Base-by-base conservation (phyloP, 1,284 basidiomycete genomes). In the Ustilago trichophora region DNA sequence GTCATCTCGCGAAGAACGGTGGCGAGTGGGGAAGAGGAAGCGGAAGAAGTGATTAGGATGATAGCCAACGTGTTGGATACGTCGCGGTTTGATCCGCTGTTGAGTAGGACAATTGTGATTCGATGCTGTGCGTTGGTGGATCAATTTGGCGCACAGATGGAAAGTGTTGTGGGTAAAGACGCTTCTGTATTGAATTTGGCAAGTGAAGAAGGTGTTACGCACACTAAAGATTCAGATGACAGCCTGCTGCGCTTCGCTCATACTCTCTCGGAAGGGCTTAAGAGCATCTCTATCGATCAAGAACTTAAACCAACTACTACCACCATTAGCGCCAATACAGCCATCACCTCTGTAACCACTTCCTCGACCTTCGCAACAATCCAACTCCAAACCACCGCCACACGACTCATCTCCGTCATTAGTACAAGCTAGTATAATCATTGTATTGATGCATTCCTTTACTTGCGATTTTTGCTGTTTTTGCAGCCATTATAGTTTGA, bases 41-140 rank as follows among this genome's bases (percentile, higher is more conserved):
- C 27, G 3, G 52, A 46, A 12, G 43, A 16, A 21, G 47, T 46
- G n/a, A 43, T 55, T 4, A 33, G 48, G 2, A 24, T 36, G n/a
- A 85, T 94, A 29, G 87, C 88, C 15, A 97, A 97, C 80, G 93
- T 96, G 79, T 86, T 98, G 3, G 94, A 98, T 81, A 88, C 91
- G 2, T 93, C 92, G 3, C 87, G 90, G 54, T 97, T 96, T 78
- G 94, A 98, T 82, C 94, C 94, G 0, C 78, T 97, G 25, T 84
- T 98, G 8, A 87, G 92, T 6, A 86, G 86, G 51, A 86, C 87
- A 2, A 88, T 95, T 4, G 91, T 92, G 4, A 88, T 88, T 72
- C 89, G 88, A 12, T 63, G 59, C 19, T 75, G 88, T 87, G 0
- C 85, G 84, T 12, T 84, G 86, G 13, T 53, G 11, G 49, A 49